Evolutionary conservation across 495 filamentous ascomycete species (phyloP), one percentile per base, ranked within the genome.

Genomic region (Xeromyces bisporus): DNA sequence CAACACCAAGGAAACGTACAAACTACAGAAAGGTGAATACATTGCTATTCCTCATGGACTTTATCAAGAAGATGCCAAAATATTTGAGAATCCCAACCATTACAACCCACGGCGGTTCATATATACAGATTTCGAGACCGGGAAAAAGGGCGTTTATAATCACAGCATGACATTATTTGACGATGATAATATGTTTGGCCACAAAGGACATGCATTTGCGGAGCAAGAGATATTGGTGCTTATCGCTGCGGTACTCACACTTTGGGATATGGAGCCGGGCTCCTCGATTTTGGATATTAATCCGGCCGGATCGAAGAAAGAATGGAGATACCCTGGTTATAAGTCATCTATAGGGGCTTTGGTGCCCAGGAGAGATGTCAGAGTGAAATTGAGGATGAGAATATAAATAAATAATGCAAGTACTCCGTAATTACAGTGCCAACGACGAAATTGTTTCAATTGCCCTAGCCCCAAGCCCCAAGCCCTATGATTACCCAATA

Each of bases 61-160:
- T 20, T 53, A 68, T 31, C 55, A 66, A 29, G 57, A 47, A 3
- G 66, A 73, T 41, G 44, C 62, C 2, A 41, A 35, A 11, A 56
- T 58, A 25, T 73, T 65, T 35, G 43, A 48, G 2, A 57, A 69
- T 17, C 66, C 69, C 0, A 42, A 47, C 25, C 50, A 57, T 25
- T 76, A 66, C 38, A 58, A 63, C 32, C 64, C 66, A 1, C 53
- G 65, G 12, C 50, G 71, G 10, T 69, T 66, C 32, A 51, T 73
- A n/a, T 35, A 55, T 9, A 51, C 41, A 9, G 50, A 60, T 26
- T 34, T 53, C 14, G 47, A 53, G 40, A 52, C 37, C 23, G 49
- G 40, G 2, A 29, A 18, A 29, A 51, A 51, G 33, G 39, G 28
- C 18, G 56, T 35, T 18, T 39, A 43, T 31, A 29, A 37, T 15